These are phyloP conservation scores for Spizellomyces sp. DNA, from an alignment of 192 early-diverging fungal species.

Conservation along the genomic window DNA sequence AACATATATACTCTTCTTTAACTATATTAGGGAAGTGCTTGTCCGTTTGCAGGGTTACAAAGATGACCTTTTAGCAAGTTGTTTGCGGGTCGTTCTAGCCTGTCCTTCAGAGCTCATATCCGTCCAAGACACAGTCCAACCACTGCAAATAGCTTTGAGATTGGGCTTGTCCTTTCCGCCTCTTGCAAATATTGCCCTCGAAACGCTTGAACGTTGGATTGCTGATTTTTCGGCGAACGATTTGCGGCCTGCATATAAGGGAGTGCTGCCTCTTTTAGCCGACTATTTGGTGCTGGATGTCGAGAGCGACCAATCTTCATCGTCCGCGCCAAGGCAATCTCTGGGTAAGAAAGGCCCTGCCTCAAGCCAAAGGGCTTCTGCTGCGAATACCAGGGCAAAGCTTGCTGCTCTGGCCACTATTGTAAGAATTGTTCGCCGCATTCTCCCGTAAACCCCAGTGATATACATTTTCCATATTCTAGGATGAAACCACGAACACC, in stretches of 20 bases:
- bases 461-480: background rate
- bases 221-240: conserved; percentile 17
- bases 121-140: conserved; percentile 50
- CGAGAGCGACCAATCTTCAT: background rate
- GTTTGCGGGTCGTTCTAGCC: conserved; percentile 64
- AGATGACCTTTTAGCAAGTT: conserved; percentile 73
- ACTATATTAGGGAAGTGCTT: conserved; percentile 62
- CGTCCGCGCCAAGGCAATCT: background rate
- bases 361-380: background rate
- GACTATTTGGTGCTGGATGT: conserved; percentile 64
- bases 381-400: background rate
- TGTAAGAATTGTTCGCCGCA: background rate
- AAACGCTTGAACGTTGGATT: conserved; percentile 63
- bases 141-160: conserved; percentile 65
- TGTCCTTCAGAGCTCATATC: conserved; percentile 61
- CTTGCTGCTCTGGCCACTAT: no score
- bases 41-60: conserved; percentile 66
- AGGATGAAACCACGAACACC: conserved; percentile 29
- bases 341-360: background rate
- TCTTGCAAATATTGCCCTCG: conserved; percentile 62
- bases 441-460: no score
- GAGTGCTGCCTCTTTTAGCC: conserved; percentile 62
- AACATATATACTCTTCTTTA: conserved; percentile 48
- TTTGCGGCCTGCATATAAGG: conserved; percentile 32
- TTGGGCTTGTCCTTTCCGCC: conserved; percentile 68